Evolutionary conservation across 208 protist species (phyloP).

Genomic region (Trypanosoma cruzi): DNA sequence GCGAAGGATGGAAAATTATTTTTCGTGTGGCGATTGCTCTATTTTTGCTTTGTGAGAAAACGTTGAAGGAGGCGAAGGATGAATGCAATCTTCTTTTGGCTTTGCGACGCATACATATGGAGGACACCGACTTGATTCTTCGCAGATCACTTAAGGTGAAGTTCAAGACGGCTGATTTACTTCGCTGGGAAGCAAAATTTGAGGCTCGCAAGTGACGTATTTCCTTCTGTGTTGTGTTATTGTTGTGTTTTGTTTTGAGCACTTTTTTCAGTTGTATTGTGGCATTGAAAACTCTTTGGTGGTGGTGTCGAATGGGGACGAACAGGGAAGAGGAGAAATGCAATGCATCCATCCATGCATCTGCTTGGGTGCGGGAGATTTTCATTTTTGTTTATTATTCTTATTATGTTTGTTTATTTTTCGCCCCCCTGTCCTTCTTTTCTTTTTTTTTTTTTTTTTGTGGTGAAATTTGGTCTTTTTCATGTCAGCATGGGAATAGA

Average conservation of each 20-base stretch:
- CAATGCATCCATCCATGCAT: background rate
- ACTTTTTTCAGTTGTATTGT: background rate
- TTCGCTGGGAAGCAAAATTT: slow-evolving; percentile 20
- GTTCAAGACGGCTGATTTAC: slow-evolving; percentile 62
- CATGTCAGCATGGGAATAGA: background rate
- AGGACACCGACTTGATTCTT: slow-evolving; percentile 55
- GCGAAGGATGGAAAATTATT: slow-evolving; percentile 92
- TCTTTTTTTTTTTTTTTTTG: background rate
- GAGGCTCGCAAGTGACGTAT: background rate
- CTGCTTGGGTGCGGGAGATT: background rate
- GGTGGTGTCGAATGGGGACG: background rate
- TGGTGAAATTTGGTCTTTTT: background rate
- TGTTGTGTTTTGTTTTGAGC: background rate
- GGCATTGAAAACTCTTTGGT: background rate
- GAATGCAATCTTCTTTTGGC: slow-evolving; percentile 66
- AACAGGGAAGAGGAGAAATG: background rate
- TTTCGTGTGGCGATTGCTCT: slow-evolving; percentile 83
- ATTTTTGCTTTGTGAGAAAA: slow-evolving; percentile 58
- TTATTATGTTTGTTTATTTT: slow-evolving; percentile 4
- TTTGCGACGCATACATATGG: slow-evolving; percentile 60
- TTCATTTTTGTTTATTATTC: background rate
- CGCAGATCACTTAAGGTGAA: slow-evolving; percentile 58
- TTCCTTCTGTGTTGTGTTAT: slow-evolving; percentile 4
- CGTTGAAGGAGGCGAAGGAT: slow-evolving; percentile 36
- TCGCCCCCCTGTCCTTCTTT: background rate